Conservation (phyloP, 257 asterid species). For the Solanum stenotomum region DNA sequence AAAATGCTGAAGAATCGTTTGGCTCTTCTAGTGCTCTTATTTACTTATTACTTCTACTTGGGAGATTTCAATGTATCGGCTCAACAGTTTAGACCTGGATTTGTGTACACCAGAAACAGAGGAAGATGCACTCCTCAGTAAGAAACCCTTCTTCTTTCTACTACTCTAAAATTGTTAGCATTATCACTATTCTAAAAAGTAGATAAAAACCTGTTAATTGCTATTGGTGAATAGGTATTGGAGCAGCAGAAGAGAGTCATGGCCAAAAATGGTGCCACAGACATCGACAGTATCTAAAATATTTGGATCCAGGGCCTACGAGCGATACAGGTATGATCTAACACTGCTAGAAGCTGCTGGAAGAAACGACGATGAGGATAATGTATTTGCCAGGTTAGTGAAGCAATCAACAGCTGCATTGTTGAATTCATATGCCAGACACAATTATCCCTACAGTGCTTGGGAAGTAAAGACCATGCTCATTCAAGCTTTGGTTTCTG, state of each 20-base stretch:
- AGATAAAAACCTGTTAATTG: neutral
- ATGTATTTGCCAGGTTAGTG: constrained; percentile 37
- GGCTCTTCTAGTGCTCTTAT: neutral
- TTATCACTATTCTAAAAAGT: neutral
- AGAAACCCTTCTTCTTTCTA: neutral
- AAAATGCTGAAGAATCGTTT: neutral
- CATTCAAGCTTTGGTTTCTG: constrained; percentile 64
- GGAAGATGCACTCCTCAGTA: constrained; percentile 85
- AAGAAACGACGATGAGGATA: constrained; percentile 31
- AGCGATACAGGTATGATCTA: constrained; percentile 51
- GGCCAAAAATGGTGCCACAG: constrained; percentile 87
- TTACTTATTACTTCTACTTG: neutral
- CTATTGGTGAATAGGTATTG: constrained; percentile 38
- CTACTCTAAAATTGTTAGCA: neutral
- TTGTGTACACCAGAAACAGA: constrained; percentile 59
- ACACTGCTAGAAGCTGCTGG: constrained; percentile 64
- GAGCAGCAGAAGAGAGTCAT: constrained; percentile 69
- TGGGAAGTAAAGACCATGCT: constrained; percentile 88
- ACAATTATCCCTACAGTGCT: constrained; percentile 59
- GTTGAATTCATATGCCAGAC: constrained; percentile 67
- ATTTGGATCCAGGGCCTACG: constrained; percentile 69
- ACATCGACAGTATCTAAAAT: constrained; percentile 62
- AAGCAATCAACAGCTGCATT: constrained; percentile 86
- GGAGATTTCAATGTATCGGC: constrained; percentile 9
- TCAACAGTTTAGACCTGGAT: constrained; percentile 39